These are phyloP conservation scores for Plasmodium blacklocki DNA, from an alignment of 169 alveolate species.

Conservation along the genomic window DNA sequence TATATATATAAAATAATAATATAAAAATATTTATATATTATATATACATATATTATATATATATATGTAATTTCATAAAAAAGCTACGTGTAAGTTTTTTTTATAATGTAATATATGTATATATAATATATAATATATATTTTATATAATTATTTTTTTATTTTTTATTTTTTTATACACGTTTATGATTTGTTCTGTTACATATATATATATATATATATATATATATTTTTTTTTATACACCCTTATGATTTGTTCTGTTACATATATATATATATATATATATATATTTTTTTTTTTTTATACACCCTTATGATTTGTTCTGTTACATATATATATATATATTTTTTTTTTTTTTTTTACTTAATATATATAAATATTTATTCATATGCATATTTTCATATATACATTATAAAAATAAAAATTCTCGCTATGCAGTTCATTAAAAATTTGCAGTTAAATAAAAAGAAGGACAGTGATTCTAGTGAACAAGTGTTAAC, in stretches of 20 bases:
- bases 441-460: slow-evolving; percentile 46
- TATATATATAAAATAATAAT: neutral
- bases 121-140: no score
- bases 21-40: neutral
- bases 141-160: no score
- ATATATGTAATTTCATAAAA: slow-evolving; percentile 1
- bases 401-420: no score
- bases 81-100: neutral
- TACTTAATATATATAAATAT: slow-evolving; percentile 11
- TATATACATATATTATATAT: neutral
- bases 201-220: neutral
- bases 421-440: slow-evolving; percentile 15
- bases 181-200: slow-evolving; percentile 12
- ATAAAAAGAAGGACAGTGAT: slow-evolving; percentile 36
- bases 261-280: neutral
- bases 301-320: slow-evolving; percentile 21
- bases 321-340: neutral
- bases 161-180: neutral
- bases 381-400: no score
- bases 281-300: slow-evolving; percentile 4
- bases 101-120: no score
- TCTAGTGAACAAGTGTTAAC: slow-evolving; percentile 1
- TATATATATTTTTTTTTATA: slow-evolving; percentile 12
- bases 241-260: slow-evolving; percentile 24
- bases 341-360: neutral